A percentile compares a stretch with the other conserved stretches of the same genome.
Evolutionary conservation across 805 yeast species (phyloP).

Genomic region (Pichia manshurica): DNA sequence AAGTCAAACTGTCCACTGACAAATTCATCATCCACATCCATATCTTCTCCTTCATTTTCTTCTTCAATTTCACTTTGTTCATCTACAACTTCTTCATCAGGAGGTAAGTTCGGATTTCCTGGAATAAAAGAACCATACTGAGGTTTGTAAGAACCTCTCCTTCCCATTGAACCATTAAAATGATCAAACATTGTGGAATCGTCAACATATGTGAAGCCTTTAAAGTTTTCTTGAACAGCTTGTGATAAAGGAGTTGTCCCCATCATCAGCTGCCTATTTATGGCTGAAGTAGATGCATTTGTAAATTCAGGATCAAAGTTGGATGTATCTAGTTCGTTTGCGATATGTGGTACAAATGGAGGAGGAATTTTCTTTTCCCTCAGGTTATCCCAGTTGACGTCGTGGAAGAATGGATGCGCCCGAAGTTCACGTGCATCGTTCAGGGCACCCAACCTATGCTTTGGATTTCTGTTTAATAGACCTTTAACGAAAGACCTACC

Average conservation of each 20-base stretch:
- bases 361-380: conserved; percentile 83
- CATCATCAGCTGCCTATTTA: conserved; percentile 60
- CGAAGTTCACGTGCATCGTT: conserved; percentile 90
- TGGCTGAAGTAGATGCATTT: conserved; percentile 77
- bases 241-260: conserved; percentile 84
- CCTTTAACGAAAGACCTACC: conserved; percentile 97
- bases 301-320: conserved; percentile 98
- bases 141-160: conserved; percentile 35
- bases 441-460: conserved; percentile 85
- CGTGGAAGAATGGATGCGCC: conserved; percentile 87
- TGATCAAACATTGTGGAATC: conserved; percentile 89
- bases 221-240: conserved; percentile 92
- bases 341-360: conserved; percentile 91
- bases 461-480: conserved; percentile 88
- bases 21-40: conserved; percentile 62
- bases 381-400: conserved; percentile 83
- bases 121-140: conserved; percentile 65
- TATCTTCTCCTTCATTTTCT: conserved; percentile 44
- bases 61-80: conserved; percentile 49
- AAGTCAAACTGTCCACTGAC: conserved; percentile 88
- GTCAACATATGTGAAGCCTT: conserved; percentile 95
- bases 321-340: conserved; percentile 88
- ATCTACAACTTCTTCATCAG: conserved; percentile 79
- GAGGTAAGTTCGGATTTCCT: conserved; percentile 73
- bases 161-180: conserved; percentile 38